These are phyloP conservation scores for Sordariomycetes sp. DNA, from an alignment of 2,329 filamentous ascomycete genomes.

Conservation along the genomic window DNA sequence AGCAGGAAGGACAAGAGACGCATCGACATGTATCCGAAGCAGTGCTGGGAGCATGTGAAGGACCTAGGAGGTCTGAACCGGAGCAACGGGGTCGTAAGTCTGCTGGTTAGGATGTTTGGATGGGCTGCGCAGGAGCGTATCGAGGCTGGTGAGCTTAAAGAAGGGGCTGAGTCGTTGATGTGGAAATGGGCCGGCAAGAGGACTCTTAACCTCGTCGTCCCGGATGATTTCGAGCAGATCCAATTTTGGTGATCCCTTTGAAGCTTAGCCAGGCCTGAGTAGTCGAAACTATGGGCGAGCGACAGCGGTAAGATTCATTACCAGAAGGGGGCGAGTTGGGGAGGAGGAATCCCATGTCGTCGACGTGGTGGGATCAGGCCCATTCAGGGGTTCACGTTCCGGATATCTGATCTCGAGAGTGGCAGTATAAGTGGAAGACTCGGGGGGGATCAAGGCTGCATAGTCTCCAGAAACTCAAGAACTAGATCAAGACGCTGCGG, in stretches of 20 bases:
- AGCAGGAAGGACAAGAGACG: constrained; percentile 4
- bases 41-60: constrained; percentile 13
- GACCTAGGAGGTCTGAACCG: constrained; percentile 14
- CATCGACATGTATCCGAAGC: constrained; percentile 10
- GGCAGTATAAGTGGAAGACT: too few species aligned
- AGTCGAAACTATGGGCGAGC: too few species aligned
- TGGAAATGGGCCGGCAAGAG: neutral
- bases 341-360: too few species aligned
- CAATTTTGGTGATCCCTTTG: constrained; percentile 16
- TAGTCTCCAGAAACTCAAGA: too few species aligned
- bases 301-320: too few species aligned
- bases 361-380: too few species aligned
- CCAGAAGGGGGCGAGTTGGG: too few species aligned
- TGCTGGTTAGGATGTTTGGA: constrained; percentile 12
- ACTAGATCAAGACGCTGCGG: too few species aligned
- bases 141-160: constrained; percentile 11
- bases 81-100: constrained; percentile 10
- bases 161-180: constrained; percentile 6
- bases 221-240: constrained; percentile 13
- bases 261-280: too few species aligned
- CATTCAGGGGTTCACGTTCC: too few species aligned
- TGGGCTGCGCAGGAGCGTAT: constrained; percentile 11
- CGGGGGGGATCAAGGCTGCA: too few species aligned
- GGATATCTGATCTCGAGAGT: too few species aligned
- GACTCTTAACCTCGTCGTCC: constrained; percentile 10